Percentiles rank a stretch among this genome's conserved stretches.
Evolutionary conservation across 257 asterid species (phyloP).

Genomic region (Rehmannia glutinosa): DNA sequence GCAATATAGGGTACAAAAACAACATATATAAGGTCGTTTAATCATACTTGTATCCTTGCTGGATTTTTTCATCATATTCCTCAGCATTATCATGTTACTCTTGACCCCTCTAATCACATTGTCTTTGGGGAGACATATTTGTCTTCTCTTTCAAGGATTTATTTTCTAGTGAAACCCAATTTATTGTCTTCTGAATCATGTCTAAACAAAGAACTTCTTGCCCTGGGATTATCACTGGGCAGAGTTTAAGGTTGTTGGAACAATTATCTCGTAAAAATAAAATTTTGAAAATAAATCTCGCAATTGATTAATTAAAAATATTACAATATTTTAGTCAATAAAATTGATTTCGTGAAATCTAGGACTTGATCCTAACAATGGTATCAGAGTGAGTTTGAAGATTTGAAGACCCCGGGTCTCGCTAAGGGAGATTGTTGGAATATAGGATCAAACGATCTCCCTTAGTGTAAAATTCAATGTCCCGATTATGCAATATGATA

Average conservation of each 20-base stretch:
- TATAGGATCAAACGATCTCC: too few species aligned
- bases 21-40: neutral
- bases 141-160: slow-evolving; percentile 15
- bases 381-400: too few species aligned
- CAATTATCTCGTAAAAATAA: neutral
- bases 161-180: neutral
- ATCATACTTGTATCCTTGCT: slow-evolving; percentile 13
- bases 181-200: neutral
- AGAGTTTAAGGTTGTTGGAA: neutral
- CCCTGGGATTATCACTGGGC: neutral
- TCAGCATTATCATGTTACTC: slow-evolving; percentile 34
- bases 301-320: too few species aligned
- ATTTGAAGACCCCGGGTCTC: too few species aligned
- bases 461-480: neutral
- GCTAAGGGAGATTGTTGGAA: too few species aligned
- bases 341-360: too few species aligned
- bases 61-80: slow-evolving; percentile 1
- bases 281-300: too few species aligned
- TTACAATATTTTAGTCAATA: too few species aligned
- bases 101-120: slow-evolving; percentile 33
- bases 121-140: slow-evolving; percentile 13
- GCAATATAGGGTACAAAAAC: neutral
- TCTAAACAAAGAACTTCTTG: neutral
- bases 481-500: neutral
- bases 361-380: too few species aligned